A percentile compares a stretch with the other conserved stretches of the same genome.
These are phyloP conservation scores for Mycosphaerelloides madeirae DNA, from an alignment of 2,329 filamentous ascomycete species.

Conservation along the genomic window DNA sequence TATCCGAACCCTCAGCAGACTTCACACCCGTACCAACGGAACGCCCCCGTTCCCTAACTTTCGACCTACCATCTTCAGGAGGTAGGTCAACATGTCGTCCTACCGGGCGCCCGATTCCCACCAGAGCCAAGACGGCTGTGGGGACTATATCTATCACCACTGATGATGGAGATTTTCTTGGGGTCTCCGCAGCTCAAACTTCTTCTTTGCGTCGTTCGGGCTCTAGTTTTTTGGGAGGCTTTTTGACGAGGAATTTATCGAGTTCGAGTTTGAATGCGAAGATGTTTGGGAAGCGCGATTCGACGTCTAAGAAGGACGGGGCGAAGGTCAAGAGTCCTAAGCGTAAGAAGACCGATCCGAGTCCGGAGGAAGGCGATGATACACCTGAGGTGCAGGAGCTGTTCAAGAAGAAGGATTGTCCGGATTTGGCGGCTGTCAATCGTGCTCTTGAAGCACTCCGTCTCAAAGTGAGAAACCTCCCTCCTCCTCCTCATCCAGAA, in stretches of 20 bases:
- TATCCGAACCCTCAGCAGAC: neutral
- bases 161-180: no score
- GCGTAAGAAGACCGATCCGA: neutral
- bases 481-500: neutral
- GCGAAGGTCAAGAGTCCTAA: neutral
- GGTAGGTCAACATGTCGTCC: no score
- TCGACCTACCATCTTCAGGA: neutral
- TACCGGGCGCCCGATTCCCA: neutral
- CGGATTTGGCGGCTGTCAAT: constrained; percentile 18
- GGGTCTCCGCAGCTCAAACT: no score
- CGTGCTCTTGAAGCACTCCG: constrained; percentile 16
- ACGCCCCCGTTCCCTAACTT: neutral
- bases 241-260: constrained; percentile 1
- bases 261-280: neutral
- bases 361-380: constrained; percentile 1
- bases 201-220: neutral
- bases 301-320: neutral
- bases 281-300: neutral
- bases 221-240: constrained; percentile 2
- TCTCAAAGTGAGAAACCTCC: neutral
- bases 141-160: neutral
- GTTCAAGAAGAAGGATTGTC: constrained; percentile 13
- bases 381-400: constrained; percentile 19
- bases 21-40: neutral
- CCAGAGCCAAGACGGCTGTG: neutral